Percentiles rank a stretch among this genome's conserved stretches.
Evolutionary conservation across 176 grass and related monocot genomes (phyloP).

Genomic region (Eleusine indica): DNA sequence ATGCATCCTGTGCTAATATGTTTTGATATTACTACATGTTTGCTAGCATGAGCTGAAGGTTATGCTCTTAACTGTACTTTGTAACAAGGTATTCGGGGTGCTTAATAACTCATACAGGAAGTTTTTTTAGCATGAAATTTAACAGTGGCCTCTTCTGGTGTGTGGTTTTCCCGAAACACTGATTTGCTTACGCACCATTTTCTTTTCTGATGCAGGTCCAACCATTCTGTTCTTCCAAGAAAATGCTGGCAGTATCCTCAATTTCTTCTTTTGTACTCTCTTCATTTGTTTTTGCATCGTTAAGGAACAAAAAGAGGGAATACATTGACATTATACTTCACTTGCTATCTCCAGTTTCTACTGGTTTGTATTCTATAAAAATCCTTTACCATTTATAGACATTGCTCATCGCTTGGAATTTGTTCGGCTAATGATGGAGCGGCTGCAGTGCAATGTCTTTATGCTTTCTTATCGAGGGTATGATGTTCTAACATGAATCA

Average conservation of each 20-base stretch:
- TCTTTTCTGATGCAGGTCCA: constrained; percentile 72
- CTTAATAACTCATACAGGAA: not conserved
- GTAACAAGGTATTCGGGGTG: too few species aligned
- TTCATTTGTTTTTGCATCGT: not conserved
- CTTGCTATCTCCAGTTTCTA: constrained; percentile 27
- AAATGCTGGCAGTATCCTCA: constrained; percentile 99
- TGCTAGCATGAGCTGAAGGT: not conserved
- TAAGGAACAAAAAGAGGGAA: not conserved
- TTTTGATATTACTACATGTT: not conserved
- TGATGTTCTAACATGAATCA: constrained; percentile 30
- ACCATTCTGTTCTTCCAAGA: constrained; percentile 99
- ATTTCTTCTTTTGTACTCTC: constrained; percentile 24
- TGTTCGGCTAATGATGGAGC: constrained; percentile 88
- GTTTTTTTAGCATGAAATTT: not conserved
- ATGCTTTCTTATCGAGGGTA: constrained; percentile 99
- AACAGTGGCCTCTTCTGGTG: not conserved
- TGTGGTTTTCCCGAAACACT: constrained; percentile 5
- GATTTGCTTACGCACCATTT: constrained; percentile 25
- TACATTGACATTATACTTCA: constrained; percentile 20
- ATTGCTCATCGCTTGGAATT: constrained; percentile 99
- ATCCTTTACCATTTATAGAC: constrained; percentile 74
- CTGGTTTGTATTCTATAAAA: constrained; percentile 22
- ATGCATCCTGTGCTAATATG: constrained; percentile 12
- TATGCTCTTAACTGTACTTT: constrained; percentile 9
- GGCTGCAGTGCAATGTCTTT: constrained; percentile 97